These are phyloP conservation scores for Kodamaea sp. DNA, from an alignment of 1,139 yeast genomes.

Conservation along the genomic window DNA sequence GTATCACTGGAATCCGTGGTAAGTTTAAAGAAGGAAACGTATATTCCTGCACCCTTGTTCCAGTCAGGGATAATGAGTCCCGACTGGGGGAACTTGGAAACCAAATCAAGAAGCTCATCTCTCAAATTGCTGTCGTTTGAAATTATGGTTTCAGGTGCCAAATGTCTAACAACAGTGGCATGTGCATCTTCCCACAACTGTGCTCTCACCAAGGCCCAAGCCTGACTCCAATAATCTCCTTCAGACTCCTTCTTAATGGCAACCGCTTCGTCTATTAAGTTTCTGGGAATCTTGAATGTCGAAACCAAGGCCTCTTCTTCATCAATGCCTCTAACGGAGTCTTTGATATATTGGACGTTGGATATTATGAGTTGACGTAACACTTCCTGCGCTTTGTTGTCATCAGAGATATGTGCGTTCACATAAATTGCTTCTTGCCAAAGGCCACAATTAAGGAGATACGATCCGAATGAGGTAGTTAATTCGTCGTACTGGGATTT, in stretches of 20 bases:
- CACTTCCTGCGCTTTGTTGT: conserved; percentile 36
- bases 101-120: conserved; percentile 36
- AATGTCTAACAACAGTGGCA: conserved; percentile 47
- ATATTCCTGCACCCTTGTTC: conserved; percentile 63
- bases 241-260: conserved; percentile 43
- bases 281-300: conserved; percentile 46
- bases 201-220: conserved; percentile 64
- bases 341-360: conserved; percentile 45
- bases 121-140: conserved; percentile 32
- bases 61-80: conserved; percentile 51
- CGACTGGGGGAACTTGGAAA: conserved; percentile 47
- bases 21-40: conserved; percentile 44
- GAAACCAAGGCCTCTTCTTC: conserved; percentile 36
- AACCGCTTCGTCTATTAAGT: conserved; percentile 51
- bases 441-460: conserved; percentile 48
- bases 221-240: conserved; percentile 61
- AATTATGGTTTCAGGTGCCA: conserved; percentile 72
- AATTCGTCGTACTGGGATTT: conserved; percentile 36
- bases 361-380: conserved; percentile 49
- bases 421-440: conserved; percentile 66
- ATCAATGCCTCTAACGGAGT: conserved; percentile 20
- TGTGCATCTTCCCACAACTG: conserved; percentile 66
- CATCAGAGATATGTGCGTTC: conserved; percentile 51
- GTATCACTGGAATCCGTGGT: conserved; percentile 20
- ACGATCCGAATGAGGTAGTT: conserved; percentile 52